Base-by-base conservation (phyloP, 108 stramenopile species). In the Pelagomonas calceolata region DNA sequence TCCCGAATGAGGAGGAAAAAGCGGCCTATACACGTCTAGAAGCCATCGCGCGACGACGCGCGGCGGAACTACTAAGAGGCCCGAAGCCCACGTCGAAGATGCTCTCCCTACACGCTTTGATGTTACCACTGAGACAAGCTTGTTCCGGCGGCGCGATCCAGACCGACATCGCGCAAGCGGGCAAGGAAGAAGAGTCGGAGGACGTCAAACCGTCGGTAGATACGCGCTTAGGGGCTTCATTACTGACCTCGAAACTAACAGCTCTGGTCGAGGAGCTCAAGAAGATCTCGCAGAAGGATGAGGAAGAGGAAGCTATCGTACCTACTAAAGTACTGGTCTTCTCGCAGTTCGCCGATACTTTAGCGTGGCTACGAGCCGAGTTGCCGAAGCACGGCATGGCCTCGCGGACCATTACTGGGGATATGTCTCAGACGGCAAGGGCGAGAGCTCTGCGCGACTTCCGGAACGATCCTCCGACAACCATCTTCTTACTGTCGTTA, bases 401-500 rank as follows among this genome's bases (percentile, higher is more conserved):
- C 34, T 83, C 79, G 70, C 36, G 81, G 32, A 76, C 76, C 37
- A 66, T 88, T 17, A 68, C 64, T 18, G 84, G 83, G 10, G 66
- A 74, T 64, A 84, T 83, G 81, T 67, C 76, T 29, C 78, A 79
- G 80, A 66, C 78, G 10, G 71, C 75, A 44, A 67, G 84, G 31
- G 75, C 79, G 0, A 75, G 81, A 36, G 82, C 83, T 0, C 45
- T 85, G 64, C 60, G 66, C 43, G 82, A 82, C 68, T 88, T 85
- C 67, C 76, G 77, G 63, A 69, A 66, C 16, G 81, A 85, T 66
- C 83, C 82, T 0, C 78, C 79, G 15, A 82, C 81, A 29, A 83
- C 83, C 35, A 76, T 85, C 31, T 82, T 88, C 64, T 34, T 88
- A 29, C 74, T 88, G 65, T 78, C 70, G 51, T 77, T 82, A 73